Conservation (phyloP, 306 rosid species). For the Styphnolobium japonicum region DNA sequence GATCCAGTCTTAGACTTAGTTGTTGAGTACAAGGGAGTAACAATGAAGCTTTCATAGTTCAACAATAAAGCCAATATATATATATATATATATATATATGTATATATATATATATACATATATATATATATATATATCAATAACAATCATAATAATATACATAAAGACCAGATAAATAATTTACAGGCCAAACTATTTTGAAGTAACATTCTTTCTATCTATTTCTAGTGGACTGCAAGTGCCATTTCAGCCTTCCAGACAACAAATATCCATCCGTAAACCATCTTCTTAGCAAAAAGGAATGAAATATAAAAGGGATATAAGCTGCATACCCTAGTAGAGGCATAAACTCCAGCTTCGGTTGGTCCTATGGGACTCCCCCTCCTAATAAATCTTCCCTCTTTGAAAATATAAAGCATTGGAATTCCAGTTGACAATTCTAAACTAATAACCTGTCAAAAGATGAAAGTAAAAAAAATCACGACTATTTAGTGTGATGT, state of each 20-base stretch:
- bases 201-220: background rate
- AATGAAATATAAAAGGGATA: background rate
- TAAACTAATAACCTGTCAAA: conserved; percentile 81
- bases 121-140: background rate
- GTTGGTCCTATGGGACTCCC: conserved; percentile 92
- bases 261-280: background rate
- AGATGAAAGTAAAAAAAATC: background rate
- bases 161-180: background rate
- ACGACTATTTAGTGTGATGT: background rate
- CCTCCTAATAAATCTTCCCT: conserved; percentile 86
- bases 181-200: background rate
- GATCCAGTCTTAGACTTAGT: background rate
- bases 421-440: conserved; percentile 98
- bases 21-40: background rate
- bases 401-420: conserved; percentile 94
- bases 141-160: background rate
- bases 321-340: conserved; percentile 61
- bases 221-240: conserved; percentile 11
- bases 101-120: no score
- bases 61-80: background rate
- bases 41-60: conserved; percentile 1
- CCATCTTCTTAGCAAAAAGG: no score
- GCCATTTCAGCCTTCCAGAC: conserved; percentile 15
- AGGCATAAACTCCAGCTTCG: conserved; percentile 97
- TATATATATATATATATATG: no score